phyloP scores from a whole-genome alignment of 2,329 filamentous ascomycete genomes.

The Curvularia spicifera region DNA sequence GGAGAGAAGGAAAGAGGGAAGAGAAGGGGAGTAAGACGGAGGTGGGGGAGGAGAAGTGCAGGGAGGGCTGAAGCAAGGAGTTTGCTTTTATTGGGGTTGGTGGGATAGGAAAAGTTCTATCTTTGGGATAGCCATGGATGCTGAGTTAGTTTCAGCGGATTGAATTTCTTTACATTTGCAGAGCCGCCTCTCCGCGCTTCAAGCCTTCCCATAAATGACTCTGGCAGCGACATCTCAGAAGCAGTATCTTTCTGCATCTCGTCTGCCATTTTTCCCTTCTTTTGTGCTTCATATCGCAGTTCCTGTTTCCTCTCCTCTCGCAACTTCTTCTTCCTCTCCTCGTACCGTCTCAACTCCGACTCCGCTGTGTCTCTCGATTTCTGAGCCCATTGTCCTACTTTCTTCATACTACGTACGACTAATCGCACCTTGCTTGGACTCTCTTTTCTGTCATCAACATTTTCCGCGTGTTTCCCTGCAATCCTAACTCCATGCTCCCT shows the following conservation, averaged over 20 bases:
- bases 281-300: background rate
- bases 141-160: background rate
- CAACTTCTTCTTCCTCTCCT: background rate
- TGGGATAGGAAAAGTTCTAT: background rate
- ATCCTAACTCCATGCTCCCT: conserved; percentile 9
- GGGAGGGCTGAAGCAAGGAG: background rate
- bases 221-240: background rate
- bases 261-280: background rate
- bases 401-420: background rate
- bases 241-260: background rate
- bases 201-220: background rate
- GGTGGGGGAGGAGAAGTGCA: background rate
- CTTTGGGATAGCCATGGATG: background rate
- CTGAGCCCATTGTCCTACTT: background rate
- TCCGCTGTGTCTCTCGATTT: background rate
- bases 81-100: background rate
- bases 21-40: background rate
- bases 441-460: background rate
- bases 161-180: background rate
- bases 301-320: background rate
- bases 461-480: background rate
- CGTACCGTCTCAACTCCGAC: background rate
- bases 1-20: background rate
- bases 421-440: background rate
- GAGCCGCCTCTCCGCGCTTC: background rate